Conservation (phyloP, 768 basidiomycete species). For the Psilocybe azurescens region DNA sequence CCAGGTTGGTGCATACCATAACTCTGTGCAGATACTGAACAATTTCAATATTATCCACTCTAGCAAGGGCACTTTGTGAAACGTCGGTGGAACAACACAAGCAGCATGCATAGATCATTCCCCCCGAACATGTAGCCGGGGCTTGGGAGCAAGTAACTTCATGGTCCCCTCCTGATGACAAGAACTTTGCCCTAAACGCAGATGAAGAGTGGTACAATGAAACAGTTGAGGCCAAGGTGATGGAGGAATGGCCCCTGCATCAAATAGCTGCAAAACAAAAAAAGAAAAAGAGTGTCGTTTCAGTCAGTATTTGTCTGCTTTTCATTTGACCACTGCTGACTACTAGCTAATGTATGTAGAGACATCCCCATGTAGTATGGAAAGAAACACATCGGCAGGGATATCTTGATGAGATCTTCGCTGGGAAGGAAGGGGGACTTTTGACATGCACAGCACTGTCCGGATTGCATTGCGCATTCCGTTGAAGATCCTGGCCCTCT, state of each 20-base stretch:
- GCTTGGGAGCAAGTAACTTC: background rate
- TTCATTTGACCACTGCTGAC: too few species aligned
- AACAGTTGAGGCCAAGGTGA: background rate
- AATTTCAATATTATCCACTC: too few species aligned
- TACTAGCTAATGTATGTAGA: background rate
- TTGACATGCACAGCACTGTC: too few species aligned
- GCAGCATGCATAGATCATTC: too few species aligned
- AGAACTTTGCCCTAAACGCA: background rate
- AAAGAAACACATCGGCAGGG: background rate
- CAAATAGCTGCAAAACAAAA: background rate
- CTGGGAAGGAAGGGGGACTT: too few species aligned
- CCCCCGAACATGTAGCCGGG: background rate
- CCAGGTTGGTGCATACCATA: too few species aligned
- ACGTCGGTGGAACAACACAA: too few species aligned
- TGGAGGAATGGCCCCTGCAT: background rate
- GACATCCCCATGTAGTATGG: background rate
- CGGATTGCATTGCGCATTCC: too few species aligned
- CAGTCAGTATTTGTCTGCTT: background rate
- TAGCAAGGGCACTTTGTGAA: too few species aligned
- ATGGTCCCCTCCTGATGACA: background rate
- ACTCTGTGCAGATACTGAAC: too few species aligned
- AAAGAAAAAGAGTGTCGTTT: background rate
- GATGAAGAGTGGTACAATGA: background rate
- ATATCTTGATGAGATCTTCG: background rate
- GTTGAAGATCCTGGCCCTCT: too few species aligned